Conservation (phyloP, 495 filamentous ascomycete species). For the Pseudoneurospora amorphoporcata region DNA sequence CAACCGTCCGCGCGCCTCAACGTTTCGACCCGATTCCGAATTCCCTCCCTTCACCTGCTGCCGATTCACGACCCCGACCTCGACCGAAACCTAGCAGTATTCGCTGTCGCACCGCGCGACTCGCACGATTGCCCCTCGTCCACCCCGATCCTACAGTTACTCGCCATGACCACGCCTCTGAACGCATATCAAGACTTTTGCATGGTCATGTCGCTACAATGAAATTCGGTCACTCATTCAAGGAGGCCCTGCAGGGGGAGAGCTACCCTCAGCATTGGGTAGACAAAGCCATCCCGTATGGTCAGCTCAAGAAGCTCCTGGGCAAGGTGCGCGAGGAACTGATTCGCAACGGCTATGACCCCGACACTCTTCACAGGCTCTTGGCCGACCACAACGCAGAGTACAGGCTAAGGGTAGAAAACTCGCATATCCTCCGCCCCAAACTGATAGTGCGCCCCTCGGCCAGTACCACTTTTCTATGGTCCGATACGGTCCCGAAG, state of each 20-base stretch:
- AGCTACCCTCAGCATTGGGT: conserved; percentile 57
- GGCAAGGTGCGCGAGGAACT: conserved; percentile 56
- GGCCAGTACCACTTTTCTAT: not conserved
- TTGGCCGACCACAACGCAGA: conserved; percentile 32
- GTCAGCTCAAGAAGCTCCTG: conserved; percentile 66
- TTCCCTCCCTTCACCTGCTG: not conserved
- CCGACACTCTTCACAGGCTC: conserved; percentile 46
- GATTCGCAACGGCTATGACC: conserved; percentile 47
- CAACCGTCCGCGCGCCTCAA: not conserved
- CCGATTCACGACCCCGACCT: not conserved
- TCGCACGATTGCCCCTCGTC: not conserved
- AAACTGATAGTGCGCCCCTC: conserved; percentile 18
- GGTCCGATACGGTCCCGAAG: not conserved
- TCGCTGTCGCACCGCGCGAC: not conserved
- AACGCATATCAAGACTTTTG: conserved; percentile 8
- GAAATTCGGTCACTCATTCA: conserved; percentile 68
- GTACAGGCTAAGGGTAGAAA: conserved; percentile 35
- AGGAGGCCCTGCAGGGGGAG: conserved; percentile 45
- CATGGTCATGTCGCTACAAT: conserved; percentile 31
- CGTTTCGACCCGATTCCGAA: not conserved
- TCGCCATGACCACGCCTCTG: conserved; percentile 19
- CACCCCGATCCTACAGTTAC: not conserved
- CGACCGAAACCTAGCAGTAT: not conserved
- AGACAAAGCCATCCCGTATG: conserved; percentile 58
- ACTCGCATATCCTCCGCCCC: conserved; percentile 15